Base-by-base conservation (phyloP, 176 grass and related monocot genomes). In the Alopecurus myosuroides region DNA sequence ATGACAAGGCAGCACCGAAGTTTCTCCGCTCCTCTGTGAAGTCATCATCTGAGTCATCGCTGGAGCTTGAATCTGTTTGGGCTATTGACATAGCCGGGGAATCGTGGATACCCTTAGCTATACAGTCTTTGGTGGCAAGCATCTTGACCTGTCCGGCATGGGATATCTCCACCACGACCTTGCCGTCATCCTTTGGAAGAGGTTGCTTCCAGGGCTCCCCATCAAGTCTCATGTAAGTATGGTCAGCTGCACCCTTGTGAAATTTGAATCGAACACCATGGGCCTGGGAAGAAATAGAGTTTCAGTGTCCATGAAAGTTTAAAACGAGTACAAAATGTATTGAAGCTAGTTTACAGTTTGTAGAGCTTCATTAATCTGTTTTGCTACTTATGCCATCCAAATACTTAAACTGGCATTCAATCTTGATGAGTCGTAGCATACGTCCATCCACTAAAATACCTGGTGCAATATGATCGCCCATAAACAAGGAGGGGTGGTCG, bases 171-270 rank as follows among this genome's bases (percentile, higher is more conserved):
- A 98, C 68, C 31, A 95, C 63, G 1, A 98, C 93, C 86, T 94
- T 90, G 63, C 86, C 93, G 9, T 92, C 74, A 69, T 98, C 88
- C 69, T 70, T 77, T 9, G 91, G 93, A 66, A 98, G 85, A 87
- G 91, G 91, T 33, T 98, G 97, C 69, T 94, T 98, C 97, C 97
- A 98, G 80, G 97, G 97, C 66, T 98, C 97, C 29, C 97, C 97
- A 77, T 98, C 97, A 31, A 98, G 87, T 95, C 93, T 89, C 97
- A 98, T 98, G 88, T 94, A 98, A 57, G 93, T 70, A 83, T 96
- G 89, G 41, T 92, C 78, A 25, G 68, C 75, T 36, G 84, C 81
- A 45, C 93, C 91, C 56, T 88, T 88, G 77, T 26, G 85, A 79
- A 96, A 98, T 72, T 94, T 83, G 62, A 98, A 94, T 85, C 84